Percentiles rank a stretch among this genome's conserved stretches.
phyloP scores from a whole-genome alignment of 108 stramenopile genomes.

The Skeletonema grethae region DNA sequence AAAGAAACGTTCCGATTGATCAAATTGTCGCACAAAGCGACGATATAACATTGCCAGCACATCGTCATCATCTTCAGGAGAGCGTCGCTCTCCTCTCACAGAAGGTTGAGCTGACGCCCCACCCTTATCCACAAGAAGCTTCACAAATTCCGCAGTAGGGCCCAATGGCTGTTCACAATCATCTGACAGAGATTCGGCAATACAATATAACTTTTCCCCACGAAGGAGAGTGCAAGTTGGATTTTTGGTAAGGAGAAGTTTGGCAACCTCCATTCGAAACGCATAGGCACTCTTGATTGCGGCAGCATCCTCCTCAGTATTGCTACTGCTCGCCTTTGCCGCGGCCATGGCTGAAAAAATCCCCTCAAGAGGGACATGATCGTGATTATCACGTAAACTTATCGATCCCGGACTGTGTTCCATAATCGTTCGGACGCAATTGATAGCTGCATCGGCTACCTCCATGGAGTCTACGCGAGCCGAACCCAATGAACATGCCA shows the following conservation, averaged over 20 bases:
- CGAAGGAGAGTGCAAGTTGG: not conserved
- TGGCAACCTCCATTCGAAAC: constrained; percentile 21
- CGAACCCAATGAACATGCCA: constrained; percentile 63
- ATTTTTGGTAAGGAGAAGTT: constrained; percentile 8
- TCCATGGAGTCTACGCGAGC: constrained; percentile 14
- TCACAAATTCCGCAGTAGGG: constrained; percentile 65
- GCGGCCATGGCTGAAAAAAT: constrained; percentile 48
- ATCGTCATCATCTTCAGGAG: constrained; percentile 60
- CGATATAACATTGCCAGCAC: constrained; percentile 80
- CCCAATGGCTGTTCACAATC: constrained; percentile 58
- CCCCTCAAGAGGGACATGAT: constrained; percentile 58
- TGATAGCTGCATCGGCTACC: constrained; percentile 21
- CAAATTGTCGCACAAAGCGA: constrained; percentile 81
- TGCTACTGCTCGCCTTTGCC: constrained; percentile 28
- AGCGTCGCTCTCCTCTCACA: not conserved
- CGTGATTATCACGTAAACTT: constrained; percentile 38
- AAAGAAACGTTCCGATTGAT: constrained; percentile 86
- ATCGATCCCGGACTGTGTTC: constrained; percentile 35
- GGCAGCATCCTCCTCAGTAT: constrained; percentile 6
- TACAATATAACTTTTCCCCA: constrained; percentile 53
- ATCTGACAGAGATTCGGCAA: constrained; percentile 70
- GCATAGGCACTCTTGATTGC: constrained; percentile 9
- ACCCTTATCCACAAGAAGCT: constrained; percentile 23
- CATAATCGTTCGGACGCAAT: constrained; percentile 40
- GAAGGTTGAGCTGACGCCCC: constrained; percentile 21